Percentiles rank a stretch among this genome's conserved stretches.
Conservation (phyloP, 2,329 filamentous ascomycete genomes). For the Botrytis tulipae region DNA sequence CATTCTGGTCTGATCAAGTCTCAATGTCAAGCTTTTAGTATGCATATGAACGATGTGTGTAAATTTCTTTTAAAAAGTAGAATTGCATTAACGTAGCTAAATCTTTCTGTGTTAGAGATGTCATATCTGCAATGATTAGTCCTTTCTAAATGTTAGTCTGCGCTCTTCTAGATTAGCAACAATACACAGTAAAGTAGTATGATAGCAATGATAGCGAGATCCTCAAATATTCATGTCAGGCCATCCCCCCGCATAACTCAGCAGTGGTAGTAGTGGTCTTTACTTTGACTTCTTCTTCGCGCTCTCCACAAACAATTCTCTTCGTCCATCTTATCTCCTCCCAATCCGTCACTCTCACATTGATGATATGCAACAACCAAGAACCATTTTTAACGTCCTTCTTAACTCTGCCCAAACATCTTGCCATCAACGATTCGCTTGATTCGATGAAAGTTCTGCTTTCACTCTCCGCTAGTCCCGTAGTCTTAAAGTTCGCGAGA, state of each 20-base stretch:
- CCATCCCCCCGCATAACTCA: constrained; percentile 17
- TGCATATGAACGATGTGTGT: background rate
- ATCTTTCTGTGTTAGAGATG: background rate
- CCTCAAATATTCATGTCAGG: constrained; percentile 15
- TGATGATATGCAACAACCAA: constrained; percentile 47
- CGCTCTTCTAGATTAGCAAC: constrained; percentile 20
- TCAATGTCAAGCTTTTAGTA: background rate
- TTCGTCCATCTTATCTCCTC: constrained; percentile 53
- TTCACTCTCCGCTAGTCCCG: constrained; percentile 47
- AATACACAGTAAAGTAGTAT: constrained; percentile 17
- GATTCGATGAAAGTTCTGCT: constrained; percentile 44
- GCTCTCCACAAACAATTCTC: constrained; percentile 42
- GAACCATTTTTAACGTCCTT: constrained; percentile 42
- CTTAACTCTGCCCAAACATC: constrained; percentile 50
- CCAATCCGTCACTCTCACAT: constrained; percentile 52
- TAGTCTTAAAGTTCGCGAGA: constrained; percentile 48
- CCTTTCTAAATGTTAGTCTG: constrained; percentile 31
- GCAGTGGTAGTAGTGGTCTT: background rate
- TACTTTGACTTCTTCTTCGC: constrained; percentile 22
- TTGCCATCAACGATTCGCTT: constrained; percentile 42
- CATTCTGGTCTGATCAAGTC: background rate
- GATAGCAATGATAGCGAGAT: constrained; percentile 31
- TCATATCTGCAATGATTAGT: constrained; percentile 20
- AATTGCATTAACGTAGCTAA: background rate
- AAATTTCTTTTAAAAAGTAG: background rate